Evolutionary conservation across 768 basidiomycete species (phyloP).

Genomic region (Boletus barrowsii): DNA sequence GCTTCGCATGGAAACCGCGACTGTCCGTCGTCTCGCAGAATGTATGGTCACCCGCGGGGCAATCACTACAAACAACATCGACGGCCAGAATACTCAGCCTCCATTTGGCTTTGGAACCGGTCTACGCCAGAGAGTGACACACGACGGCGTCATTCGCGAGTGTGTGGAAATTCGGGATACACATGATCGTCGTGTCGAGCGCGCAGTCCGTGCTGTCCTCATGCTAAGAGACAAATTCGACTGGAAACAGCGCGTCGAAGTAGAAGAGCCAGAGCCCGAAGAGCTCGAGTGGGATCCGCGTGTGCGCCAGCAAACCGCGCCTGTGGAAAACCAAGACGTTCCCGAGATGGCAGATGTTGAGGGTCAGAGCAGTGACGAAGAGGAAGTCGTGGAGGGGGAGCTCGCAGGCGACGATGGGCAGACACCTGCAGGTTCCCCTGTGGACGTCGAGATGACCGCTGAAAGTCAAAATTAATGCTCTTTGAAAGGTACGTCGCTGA

Average conservation of each 20-base stretch:
- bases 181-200: conserved; percentile 73
- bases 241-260: conserved; percentile 78
- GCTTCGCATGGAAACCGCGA: conserved; percentile 64
- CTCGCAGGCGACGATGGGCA: conserved; percentile 31
- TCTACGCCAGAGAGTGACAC: conserved; percentile 24
- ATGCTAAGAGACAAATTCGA: conserved; percentile 80
- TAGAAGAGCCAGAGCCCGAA: conserved; percentile 76
- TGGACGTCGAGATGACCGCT: conserved; percentile 23
- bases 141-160: conserved; percentile 64
- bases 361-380: conserved; percentile 38
- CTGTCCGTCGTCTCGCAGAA: conserved; percentile 65
- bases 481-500: not conserved
- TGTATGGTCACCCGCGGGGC: conserved; percentile 61
- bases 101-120: conserved; percentile 22
- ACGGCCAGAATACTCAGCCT: conserved; percentile 34
- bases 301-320: conserved; percentile 20
- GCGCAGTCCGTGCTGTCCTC: conserved; percentile 74
- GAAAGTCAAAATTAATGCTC: conserved; percentile 1
- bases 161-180: conserved; percentile 63
- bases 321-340: conserved; percentile 4
- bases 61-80: conserved; percentile 41
- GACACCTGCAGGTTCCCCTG: conserved; percentile 20
- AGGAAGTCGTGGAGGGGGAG: conserved; percentile 36
- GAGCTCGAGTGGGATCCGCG: conserved; percentile 72
- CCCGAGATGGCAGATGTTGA: conserved; percentile 26